Base-by-base conservation (phyloP, 208 protist genomes). In the Trypanosoma scelopori region DNA sequence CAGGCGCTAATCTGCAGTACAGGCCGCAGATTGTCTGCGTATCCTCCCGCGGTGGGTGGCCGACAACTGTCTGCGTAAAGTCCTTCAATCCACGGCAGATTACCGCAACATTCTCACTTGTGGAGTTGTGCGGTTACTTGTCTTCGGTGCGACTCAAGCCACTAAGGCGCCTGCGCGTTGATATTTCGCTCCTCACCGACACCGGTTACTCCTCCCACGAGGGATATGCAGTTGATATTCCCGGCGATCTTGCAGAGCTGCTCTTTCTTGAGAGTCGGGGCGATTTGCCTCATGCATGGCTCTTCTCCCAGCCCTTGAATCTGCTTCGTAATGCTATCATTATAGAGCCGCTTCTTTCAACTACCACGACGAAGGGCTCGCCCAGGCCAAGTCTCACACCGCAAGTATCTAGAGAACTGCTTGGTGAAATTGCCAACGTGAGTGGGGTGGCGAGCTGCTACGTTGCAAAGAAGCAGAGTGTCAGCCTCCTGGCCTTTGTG, bases 1-100 rank as follows among this genome's bases (percentile, higher is more conserved):
- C 61, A 13, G 84, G 84, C 18, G 16, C 15, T 12, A 79, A 82
- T 48, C 47, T 89, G 27, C 79, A 85, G 23, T 89, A 81, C 48
- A 61, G 25, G 13, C 76, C 84, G 23, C 68, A 63, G 2, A 23
- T 37, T 37, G 5, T 89, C 1, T 45, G 74, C 6, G 55, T 67
- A 1, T 53, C 61, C 42, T 51, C 47, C 32, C 41, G 32, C 20
- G 46, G 35, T 51, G 62, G 55, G 35, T 51, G 25, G 13, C 63
- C 62, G 3, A 37, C 55, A 37, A 30, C 22, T 27, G 43, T 55
- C 11, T 42, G 22, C 18, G 53, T 74, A 5, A 63, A 45, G 22
- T 43, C 11, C 37, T 30, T 57, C 16, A 63, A 7, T 30, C 68
- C 68, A 28, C 13, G 39, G 20, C 22, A 55, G n/a, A 5, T 74